Evolutionary conservation across 768 basidiomycete species (phyloP).

Genomic region (Cystoderma amianthinum): DNA sequence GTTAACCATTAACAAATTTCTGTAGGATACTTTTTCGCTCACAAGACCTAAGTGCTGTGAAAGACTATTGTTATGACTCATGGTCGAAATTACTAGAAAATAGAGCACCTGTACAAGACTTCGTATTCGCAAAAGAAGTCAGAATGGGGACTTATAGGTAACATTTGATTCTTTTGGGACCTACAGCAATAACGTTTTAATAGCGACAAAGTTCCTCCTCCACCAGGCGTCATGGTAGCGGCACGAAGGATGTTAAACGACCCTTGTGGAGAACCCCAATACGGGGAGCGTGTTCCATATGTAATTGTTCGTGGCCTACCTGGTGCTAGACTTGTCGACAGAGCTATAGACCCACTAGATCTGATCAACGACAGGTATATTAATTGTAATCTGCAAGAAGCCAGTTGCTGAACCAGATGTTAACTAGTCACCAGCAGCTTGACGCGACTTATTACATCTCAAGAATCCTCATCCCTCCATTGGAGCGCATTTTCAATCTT

Average conservation of each 20-base stretch:
- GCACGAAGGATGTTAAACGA: slow-evolving; percentile 69
- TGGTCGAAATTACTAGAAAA: slow-evolving; percentile 84
- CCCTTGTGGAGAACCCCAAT: slow-evolving; percentile 79
- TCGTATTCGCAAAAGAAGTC: slow-evolving; percentile 93
- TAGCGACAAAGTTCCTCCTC: slow-evolving; percentile 81
- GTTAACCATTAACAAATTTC: not conserved
- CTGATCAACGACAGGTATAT: slow-evolving; percentile 54
- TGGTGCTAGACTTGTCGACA: slow-evolving; percentile 61
- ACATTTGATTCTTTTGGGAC: slow-evolving; percentile 4
- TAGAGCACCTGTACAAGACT: slow-evolving; percentile 82
- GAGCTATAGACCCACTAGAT: slow-evolving; percentile 69
- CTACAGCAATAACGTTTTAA: not conserved
- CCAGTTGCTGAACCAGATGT: not conserved
- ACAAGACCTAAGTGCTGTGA: slow-evolving; percentile 84
- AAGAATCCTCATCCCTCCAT: slow-evolving; percentile 78
- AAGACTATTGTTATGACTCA: slow-evolving; percentile 77
- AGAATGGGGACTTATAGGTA: slow-evolving; percentile 91
- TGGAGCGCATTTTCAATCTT: slow-evolving; percentile 88
- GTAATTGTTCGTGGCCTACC: slow-evolving; percentile 68
- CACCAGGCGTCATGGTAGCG: slow-evolving; percentile 88
- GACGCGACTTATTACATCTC: slow-evolving; percentile 89
- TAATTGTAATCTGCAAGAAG: not conserved
- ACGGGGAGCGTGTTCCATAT: slow-evolving; percentile 91
- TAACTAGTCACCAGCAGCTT: slow-evolving; percentile 58
- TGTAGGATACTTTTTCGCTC: slow-evolving; percentile 82